phyloP scores from a whole-genome alignment of 768 basidiomycete genomes.

The Rhodotorula diobovata region DNA sequence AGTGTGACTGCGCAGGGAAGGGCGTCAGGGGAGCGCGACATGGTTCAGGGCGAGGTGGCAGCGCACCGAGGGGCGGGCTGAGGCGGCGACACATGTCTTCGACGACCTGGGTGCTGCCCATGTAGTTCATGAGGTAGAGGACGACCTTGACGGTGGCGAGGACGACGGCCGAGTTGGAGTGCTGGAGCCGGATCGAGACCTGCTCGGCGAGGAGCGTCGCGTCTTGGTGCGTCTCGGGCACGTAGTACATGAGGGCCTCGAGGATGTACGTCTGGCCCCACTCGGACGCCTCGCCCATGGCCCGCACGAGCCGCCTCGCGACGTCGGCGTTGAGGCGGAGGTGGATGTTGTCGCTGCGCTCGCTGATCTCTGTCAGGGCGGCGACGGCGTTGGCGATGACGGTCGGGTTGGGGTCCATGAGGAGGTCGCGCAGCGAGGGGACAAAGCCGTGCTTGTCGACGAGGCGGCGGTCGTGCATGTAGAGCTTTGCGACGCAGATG shows the following conservation, averaged over 20 bases:
- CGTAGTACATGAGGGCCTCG: conserved; percentile 85
- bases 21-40: no score
- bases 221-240: conserved; percentile 80
- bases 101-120: conserved; percentile 79
- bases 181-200: conserved; percentile 84
- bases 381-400: conserved; percentile 97
- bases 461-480: conserved; percentile 75
- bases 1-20: conserved; percentile 64
- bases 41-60: background rate
- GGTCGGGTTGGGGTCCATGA: conserved; percentile 90
- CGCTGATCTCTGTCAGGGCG: conserved; percentile 91
- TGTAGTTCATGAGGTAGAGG: conserved; percentile 97
- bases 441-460: conserved; percentile 89
- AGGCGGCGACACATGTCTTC: conserved; percentile 94
- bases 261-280: conserved; percentile 99
- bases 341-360: conserved; percentile 87
- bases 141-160: conserved; percentile 95
- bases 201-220: conserved; percentile 95
- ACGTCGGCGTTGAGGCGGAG: conserved; percentile 81
- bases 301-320: conserved; percentile 82
- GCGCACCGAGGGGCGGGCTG: conserved; percentile 89
- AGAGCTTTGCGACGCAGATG: conserved; percentile 94
- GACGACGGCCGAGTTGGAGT: conserved; percentile 99
- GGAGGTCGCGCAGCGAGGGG: conserved; percentile 79
- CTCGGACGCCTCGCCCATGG: conserved; percentile 95